phyloP scores from a whole-genome alignment of 2,329 filamentous ascomycete species.

The Cytospora paraplurivora region DNA sequence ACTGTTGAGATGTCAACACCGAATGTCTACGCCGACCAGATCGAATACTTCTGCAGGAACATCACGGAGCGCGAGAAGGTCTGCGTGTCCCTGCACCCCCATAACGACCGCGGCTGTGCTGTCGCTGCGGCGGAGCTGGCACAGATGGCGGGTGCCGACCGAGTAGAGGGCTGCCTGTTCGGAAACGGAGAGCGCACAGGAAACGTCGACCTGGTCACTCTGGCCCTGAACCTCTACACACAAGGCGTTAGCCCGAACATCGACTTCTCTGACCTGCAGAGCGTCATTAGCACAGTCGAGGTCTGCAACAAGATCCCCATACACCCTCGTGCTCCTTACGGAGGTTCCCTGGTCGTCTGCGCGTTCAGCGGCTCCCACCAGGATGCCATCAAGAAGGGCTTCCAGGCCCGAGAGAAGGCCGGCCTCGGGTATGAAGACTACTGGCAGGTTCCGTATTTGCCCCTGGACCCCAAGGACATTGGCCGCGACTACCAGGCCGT shows the following conservation, averaged over 20 bases:
- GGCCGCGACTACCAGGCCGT: slow-evolving; percentile 97
- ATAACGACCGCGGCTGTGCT: slow-evolving; percentile 91
- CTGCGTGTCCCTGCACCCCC: slow-evolving; percentile 86
- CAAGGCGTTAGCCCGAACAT: slow-evolving; percentile 84
- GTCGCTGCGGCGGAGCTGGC: slow-evolving; percentile 88
- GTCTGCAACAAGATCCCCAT: slow-evolving; percentile 93
- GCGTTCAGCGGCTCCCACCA: slow-evolving; percentile 93
- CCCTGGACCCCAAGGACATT: slow-evolving; percentile 89
- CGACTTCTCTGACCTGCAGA: slow-evolving; percentile 88
- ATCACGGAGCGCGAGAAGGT: slow-evolving; percentile 85
- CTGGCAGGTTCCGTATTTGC: slow-evolving; percentile 90
- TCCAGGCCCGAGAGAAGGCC: slow-evolving; percentile 67
- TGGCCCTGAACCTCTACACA: slow-evolving; percentile 92
- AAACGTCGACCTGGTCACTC: slow-evolving; percentile 91
- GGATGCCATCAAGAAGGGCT: slow-evolving; percentile 94
- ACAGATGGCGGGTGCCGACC: slow-evolving; percentile 93
- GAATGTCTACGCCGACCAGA: slow-evolving; percentile 93
- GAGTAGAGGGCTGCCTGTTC: slow-evolving; percentile 92
- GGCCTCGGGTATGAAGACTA: slow-evolving; percentile 62
- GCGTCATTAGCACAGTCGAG: slow-evolving; percentile 87
- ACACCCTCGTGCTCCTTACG: slow-evolving; percentile 87
- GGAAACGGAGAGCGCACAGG: slow-evolving; percentile 95
- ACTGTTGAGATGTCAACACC: slow-evolving; percentile 95
- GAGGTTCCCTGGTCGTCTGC: slow-evolving; percentile 86
- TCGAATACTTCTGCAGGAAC: slow-evolving; percentile 90